Conservation (phyloP, 2,329 filamentous ascomycete species). For the Gaeumannomyces tritici region DNA sequence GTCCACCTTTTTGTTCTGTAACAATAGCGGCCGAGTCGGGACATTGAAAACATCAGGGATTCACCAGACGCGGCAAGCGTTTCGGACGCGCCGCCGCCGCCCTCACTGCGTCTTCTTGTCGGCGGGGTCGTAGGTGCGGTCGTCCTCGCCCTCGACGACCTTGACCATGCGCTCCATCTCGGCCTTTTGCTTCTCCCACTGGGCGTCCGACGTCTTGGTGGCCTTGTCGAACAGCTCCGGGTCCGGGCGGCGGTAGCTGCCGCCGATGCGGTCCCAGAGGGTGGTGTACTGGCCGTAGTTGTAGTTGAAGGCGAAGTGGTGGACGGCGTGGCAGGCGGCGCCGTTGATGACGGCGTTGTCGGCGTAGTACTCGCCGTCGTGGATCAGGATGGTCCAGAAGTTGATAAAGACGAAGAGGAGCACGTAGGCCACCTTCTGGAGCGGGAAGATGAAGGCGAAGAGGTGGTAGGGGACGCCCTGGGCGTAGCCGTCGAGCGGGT, state of each 20-base stretch:
- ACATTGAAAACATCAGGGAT: background rate
- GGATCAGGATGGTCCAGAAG: slow-evolving; percentile 91
- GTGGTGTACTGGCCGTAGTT: slow-evolving; percentile 96
- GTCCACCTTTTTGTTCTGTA: background rate
- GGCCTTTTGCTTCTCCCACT: slow-evolving; percentile 69
- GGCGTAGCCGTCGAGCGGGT: slow-evolving; percentile 82
- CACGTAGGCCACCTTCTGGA: slow-evolving; percentile 85
- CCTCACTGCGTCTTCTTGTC: slow-evolving; percentile 36
- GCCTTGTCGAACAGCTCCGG: slow-evolving; percentile 76
- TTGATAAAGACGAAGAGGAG: slow-evolving; percentile 86
- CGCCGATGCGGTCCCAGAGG: slow-evolving; percentile 79
- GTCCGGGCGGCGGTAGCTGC: slow-evolving; percentile 80
- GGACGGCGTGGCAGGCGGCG: slow-evolving; percentile 86
- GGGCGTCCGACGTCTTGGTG: slow-evolving; percentile 71
- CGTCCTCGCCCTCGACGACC: slow-evolving; percentile 55
- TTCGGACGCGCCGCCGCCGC: too few species aligned
- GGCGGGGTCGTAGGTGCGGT: slow-evolving; percentile 33
- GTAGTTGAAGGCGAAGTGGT: slow-evolving; percentile 81
- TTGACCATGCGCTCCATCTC: slow-evolving; percentile 69
- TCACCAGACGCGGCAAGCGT: too few species aligned
- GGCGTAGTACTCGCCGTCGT: slow-evolving; percentile 90
- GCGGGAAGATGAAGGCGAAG: slow-evolving; percentile 84
- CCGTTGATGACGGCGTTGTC: slow-evolving; percentile 90
- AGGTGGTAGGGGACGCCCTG: slow-evolving; percentile 89
- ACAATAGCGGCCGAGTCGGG: background rate